Conservation (phyloP, 2,329 filamentous ascomycete genomes). For the Coniella vitis region DNA sequence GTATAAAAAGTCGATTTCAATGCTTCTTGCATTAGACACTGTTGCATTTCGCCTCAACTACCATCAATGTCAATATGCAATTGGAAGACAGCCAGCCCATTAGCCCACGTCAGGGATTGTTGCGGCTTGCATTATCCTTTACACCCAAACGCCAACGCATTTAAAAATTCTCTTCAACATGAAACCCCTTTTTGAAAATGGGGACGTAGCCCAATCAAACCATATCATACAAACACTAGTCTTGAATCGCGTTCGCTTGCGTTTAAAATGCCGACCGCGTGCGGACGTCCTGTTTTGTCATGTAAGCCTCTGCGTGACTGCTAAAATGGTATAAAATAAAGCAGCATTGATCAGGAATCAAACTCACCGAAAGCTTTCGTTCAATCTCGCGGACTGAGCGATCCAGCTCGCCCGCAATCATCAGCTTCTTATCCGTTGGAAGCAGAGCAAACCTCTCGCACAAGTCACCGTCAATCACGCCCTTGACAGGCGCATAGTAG, state of each 20-base stretch:
- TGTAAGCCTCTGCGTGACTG: constrained; percentile 15
- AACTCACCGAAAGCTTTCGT: constrained; percentile 73
- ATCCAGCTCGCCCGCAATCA: constrained; percentile 90
- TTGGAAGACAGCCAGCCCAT: neutral
- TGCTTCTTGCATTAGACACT: neutral
- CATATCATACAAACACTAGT: constrained; percentile 12
- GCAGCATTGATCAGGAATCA: constrained; percentile 20
- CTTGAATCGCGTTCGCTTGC: neutral
- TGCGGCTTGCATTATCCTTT: neutral
- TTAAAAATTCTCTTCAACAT: constrained; percentile 6
- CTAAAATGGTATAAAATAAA: too few species aligned
- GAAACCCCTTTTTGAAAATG: constrained; percentile 4
- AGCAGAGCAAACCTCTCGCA: constrained; percentile 87
- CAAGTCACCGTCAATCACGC: constrained; percentile 91
- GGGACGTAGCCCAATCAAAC: constrained; percentile 1
- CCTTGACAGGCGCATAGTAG: constrained; percentile 95
- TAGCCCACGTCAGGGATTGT: neutral
- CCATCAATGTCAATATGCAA: constrained; percentile 1
- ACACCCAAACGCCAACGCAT: constrained; percentile 7
- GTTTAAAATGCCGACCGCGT: constrained; percentile 52
- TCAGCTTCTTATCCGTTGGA: constrained; percentile 82
- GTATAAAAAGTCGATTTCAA: constrained; percentile 1
- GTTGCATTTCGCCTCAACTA: neutral
- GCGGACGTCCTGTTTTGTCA: constrained; percentile 42
- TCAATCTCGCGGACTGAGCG: constrained; percentile 89